These are phyloP conservation scores for Plasmopara muralis DNA, from an alignment of 352 stramenopile genomes.

Conservation along the genomic window DNA sequence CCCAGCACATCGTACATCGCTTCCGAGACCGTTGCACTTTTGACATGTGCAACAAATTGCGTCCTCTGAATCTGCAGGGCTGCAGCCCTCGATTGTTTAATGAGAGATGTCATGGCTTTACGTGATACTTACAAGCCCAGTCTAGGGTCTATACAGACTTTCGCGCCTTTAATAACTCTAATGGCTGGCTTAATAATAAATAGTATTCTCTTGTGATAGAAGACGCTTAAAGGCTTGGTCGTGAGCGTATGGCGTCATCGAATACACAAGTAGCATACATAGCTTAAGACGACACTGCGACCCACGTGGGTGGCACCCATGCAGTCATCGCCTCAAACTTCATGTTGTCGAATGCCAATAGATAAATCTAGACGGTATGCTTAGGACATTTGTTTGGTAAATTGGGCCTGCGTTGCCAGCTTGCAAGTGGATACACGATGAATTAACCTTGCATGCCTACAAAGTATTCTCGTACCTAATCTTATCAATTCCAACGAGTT, in stretches of 20 bases:
- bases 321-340: constrained; percentile 11
- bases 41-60: constrained; percentile 74
- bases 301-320: constrained; percentile 12
- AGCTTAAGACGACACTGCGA: background rate
- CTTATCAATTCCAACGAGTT: constrained; percentile 9
- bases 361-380: constrained; percentile 1
- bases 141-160: constrained; percentile 35
- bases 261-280: constrained; percentile 28
- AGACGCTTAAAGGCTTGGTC: constrained; percentile 31
- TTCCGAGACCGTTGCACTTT: constrained; percentile 36
- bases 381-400: too few species aligned
- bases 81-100: constrained; percentile 44
- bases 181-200: constrained; percentile 40
- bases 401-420: too few species aligned
- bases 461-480: too few species aligned
- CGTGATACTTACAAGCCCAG: constrained; percentile 34
- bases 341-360: constrained; percentile 13
- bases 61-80: constrained; percentile 23
- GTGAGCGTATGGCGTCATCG: constrained; percentile 17
- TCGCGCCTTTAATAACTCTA: constrained; percentile 41
- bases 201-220: constrained; percentile 30
- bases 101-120: constrained; percentile 40
- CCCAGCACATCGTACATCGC: constrained; percentile 28
- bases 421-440: too few species aligned
- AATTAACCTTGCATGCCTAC: too few species aligned